A percentile compares a stretch with the other conserved stretches of the same genome.
Evolutionary conservation across 1,284 basidiomycete species (phyloP).

Genomic region (Kalmanozyma brasiliensis): DNA sequence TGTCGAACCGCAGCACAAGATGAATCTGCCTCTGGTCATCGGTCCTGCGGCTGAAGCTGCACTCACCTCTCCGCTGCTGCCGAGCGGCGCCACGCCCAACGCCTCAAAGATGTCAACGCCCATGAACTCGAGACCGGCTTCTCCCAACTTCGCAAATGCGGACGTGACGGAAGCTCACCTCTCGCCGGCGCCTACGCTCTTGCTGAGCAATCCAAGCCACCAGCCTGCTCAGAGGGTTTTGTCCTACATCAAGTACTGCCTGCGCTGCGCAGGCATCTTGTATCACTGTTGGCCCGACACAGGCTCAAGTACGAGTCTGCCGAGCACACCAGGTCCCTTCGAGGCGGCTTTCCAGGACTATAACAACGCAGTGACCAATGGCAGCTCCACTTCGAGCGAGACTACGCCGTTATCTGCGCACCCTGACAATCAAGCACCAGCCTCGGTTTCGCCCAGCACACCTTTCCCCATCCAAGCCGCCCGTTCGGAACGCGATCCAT

Average conservation of each 20-base stretch:
- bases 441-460: conserved; percentile 45
- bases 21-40: conserved; percentile 67
- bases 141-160: conserved; percentile 8
- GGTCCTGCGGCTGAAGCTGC: conserved; percentile 49
- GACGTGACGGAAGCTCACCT: conserved; percentile 22
- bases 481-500: conserved; percentile 48
- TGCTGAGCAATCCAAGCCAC: conserved; percentile 58
- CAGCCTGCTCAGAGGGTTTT: conserved; percentile 56
- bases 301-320: conserved; percentile 33
- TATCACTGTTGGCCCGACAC: conserved; percentile 70
- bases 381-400: conserved; percentile 9
- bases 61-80: conserved; percentile 31
- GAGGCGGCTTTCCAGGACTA: conserved; percentile 35
- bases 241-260: conserved; percentile 69
- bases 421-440: conserved; percentile 7
- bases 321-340: conserved; percentile 40
- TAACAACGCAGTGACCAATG: conserved; percentile 19
- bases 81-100: conserved; percentile 37
- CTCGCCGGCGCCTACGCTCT: conserved; percentile 38
- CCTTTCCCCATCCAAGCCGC: conserved; percentile 43
- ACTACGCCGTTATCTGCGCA: conserved; percentile 10
- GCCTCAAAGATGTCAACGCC: conserved; percentile 40
- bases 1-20: conserved; percentile 70
- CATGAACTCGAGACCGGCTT: conserved; percentile 31
- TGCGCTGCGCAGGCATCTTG: conserved; percentile 72